Evolutionary conservation across 2,329 filamentous ascomycete species (phyloP).

Genomic region (Hypoxylon sp.): DNA sequence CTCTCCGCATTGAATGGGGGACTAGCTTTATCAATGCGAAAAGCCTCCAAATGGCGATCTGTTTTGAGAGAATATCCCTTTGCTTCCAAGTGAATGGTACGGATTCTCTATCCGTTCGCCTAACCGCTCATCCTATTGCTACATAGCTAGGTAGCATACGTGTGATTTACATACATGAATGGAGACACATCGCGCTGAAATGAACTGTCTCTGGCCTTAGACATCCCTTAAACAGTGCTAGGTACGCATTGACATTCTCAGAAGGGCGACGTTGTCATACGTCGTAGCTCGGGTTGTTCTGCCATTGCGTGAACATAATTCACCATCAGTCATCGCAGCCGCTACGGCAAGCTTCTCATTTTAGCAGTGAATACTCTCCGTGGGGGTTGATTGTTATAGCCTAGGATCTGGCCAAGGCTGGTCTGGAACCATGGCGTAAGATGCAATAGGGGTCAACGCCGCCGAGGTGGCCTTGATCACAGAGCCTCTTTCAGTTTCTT

Average conservation of each 20-base stretch:
- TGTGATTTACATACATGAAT: slow-evolving; percentile 5
- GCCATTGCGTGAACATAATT: slow-evolving; percentile 9
- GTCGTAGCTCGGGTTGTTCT: slow-evolving; percentile 19
- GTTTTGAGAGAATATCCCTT: slow-evolving; percentile 26
- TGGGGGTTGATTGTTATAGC: slow-evolving; percentile 17
- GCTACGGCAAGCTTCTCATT: slow-evolving; percentile 1
- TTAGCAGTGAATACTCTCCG: slow-evolving; percentile 17
- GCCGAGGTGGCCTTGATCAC: background rate
- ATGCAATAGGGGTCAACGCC: slow-evolving; percentile 7
- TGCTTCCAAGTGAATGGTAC: slow-evolving; percentile 28
- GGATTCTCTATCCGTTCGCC: slow-evolving; percentile 25
- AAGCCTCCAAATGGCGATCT: slow-evolving; percentile 17
- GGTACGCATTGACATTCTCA: slow-evolving; percentile 6
- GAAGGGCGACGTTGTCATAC: background rate
- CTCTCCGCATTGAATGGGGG: slow-evolving; percentile 38
- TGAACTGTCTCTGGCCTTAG: slow-evolving; percentile 7
- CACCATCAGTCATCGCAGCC: background rate
- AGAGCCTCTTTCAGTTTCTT: slow-evolving; percentile 7
- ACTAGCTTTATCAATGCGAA: slow-evolving; percentile 37
- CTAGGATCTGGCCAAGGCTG: slow-evolving; percentile 1
- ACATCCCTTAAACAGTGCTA: slow-evolving; percentile 18
- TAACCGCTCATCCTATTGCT: slow-evolving; percentile 14
- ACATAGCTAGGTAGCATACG: slow-evolving; percentile 5
- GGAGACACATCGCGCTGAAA: slow-evolving; percentile 4
- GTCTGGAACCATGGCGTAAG: slow-evolving; percentile 20